Base-by-base conservation (phyloP, 768 basidiomycete species). In the Cystobasidium onofrii region DNA sequence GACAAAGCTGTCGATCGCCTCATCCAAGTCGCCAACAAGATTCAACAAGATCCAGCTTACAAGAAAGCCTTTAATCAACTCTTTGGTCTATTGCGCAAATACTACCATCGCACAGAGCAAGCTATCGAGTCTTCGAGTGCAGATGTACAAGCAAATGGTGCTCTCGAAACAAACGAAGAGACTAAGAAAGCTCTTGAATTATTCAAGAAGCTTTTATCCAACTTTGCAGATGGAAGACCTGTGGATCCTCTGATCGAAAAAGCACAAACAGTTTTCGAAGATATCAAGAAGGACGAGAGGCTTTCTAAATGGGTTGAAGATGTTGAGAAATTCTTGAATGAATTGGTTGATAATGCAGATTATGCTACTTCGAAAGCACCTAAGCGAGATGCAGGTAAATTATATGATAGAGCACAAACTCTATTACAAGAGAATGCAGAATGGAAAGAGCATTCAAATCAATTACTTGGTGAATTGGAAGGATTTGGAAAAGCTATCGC, bases 11-110 rank as follows among this genome's bases (percentile, higher is more conserved):
- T 71, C 20, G 69, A 71, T 52, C 9, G 69, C 10, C 52, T 71
- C 36, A 55, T 71, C 29, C 69, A 71, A 52, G 69, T 71, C 31
- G 69, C 69, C 52, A 71, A 60, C 55, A 46, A 36, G 20, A 71
- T 71, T 29, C 69, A 71, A 36, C 27, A 60, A 29, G 69, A 71
- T 43, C 50, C 52, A 20, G 69, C 69, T 9, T 71, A 71, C 55
- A 71, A 71, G 69, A 71, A 71, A 36, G 69, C 69, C 4, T 36
- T 36, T 20, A 17, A 71, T 17, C 69, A 71, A 36, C 69, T 71
- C 41, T 60, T 71, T 31, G 50, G 54, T 12, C 69, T 71, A 27
- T 25, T 55, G 6, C 52, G 55, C 54, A 71, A 71, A 33, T 71
- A 71, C 34, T 71, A 71, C 39, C 50, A 71, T 46, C 50, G 55